Conservation (phyloP, 1,139 yeast species). For the Saccharomyces hybrid region DNA sequence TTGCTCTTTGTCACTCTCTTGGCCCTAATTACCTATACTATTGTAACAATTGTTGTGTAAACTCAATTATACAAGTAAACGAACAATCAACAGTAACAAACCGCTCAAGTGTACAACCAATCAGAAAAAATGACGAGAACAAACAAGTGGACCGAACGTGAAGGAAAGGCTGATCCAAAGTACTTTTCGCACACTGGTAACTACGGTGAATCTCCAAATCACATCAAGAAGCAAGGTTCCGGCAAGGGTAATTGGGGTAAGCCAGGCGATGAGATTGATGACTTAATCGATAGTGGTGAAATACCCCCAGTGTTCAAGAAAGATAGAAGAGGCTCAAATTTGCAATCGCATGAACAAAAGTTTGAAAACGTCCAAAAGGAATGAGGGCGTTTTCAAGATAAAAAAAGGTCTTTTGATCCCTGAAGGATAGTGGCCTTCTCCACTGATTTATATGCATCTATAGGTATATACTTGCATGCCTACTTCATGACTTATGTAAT, state of each 20-base stretch:
- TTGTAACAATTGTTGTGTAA: not conserved
- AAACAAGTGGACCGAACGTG: constrained; percentile 66
- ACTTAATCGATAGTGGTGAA: constrained; percentile 38
- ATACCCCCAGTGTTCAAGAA: constrained; percentile 37
- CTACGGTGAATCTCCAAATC: constrained; percentile 58
- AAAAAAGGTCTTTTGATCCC: not conserved
- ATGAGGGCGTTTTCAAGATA: not conserved
- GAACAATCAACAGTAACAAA: not conserved
- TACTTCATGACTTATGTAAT: constrained; percentile 1
- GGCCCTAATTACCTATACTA: not conserved
- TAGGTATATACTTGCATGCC: constrained; percentile 4
- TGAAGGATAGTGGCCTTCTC: not conserved
- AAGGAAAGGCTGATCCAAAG: constrained; percentile 51
- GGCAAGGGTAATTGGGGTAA: constrained; percentile 76
- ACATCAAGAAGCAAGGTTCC: constrained; percentile 76
- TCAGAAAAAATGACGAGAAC: constrained; percentile 66
- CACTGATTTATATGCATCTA: constrained; percentile 1
- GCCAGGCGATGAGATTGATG: constrained; percentile 58
- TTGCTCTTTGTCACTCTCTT: too few species aligned
- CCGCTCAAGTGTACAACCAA: constrained; percentile 2
- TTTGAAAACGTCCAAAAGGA: constrained; percentile 27
- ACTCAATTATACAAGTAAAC: not conserved
- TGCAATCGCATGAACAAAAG: constrained; percentile 34
- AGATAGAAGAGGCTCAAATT: constrained; percentile 40
- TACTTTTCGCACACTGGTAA: constrained; percentile 74